Evolutionary conservation across 1,139 yeast species (phyloP).

Genomic region (Blastobotrys aristatus): DNA sequence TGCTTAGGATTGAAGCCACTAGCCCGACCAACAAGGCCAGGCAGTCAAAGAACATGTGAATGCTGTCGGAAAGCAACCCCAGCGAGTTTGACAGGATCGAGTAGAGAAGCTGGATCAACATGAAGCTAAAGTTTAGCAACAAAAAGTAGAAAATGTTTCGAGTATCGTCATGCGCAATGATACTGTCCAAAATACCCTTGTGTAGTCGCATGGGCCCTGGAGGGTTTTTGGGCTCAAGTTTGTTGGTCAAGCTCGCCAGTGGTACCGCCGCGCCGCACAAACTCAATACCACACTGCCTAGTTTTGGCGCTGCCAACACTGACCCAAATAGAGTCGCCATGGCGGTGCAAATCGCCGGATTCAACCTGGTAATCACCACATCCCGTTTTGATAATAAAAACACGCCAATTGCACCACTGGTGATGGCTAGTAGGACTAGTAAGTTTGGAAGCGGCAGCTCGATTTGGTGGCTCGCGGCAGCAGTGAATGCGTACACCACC

Average conservation of each 20-base stretch:
- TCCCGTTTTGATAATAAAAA: slow-evolving; percentile 34
- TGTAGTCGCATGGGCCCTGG: slow-evolving; percentile 11
- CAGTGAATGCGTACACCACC: slow-evolving; percentile 13
- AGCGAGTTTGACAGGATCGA: slow-evolving; percentile 89
- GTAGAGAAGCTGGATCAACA: slow-evolving; percentile 88
- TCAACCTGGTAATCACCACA: slow-evolving; percentile 31
- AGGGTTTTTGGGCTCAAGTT: slow-evolving; percentile 5
- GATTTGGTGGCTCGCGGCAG: slow-evolving; percentile 17
- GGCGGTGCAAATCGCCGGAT: slow-evolving; percentile 27
- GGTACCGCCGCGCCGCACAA: slow-evolving; percentile 23
- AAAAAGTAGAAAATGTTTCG: slow-evolving; percentile 84
- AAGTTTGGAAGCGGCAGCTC: slow-evolving; percentile 14
- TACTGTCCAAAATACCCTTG: slow-evolving; percentile 34
- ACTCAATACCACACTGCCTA: slow-evolving; percentile 19
- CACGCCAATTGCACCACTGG: slow-evolving; percentile 35
- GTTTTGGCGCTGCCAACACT: slow-evolving; percentile 18
- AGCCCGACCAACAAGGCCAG: slow-evolving; percentile 84
- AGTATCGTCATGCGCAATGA: slow-evolving; percentile 60
- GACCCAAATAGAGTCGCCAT: slow-evolving; percentile 23
- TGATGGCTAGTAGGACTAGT: slow-evolving; percentile 26
- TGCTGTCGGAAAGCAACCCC: slow-evolving; percentile 85
- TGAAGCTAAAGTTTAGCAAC: slow-evolving; percentile 78
- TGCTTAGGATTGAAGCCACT: slow-evolving; percentile 68
- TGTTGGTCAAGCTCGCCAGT: not conserved
- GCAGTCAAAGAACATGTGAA: slow-evolving; percentile 96